These are phyloP conservation scores for Cinnamomum micranthum DNA, from an alignment of 164 flowering plant genomes.

Conservation along the genomic window DNA sequence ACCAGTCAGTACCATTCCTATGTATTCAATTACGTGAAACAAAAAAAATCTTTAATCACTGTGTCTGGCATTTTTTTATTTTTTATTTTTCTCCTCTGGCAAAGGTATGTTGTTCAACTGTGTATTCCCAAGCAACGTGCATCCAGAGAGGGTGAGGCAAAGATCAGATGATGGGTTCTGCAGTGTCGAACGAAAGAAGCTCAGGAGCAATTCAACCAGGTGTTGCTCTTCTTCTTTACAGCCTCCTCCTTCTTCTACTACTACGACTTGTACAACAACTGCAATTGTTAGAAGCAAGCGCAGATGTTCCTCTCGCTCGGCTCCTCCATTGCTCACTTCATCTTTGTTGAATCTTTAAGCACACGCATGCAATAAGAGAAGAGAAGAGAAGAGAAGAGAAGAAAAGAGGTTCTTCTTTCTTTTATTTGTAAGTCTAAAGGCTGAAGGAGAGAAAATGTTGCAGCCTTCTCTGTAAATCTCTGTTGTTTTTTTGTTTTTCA, in stretches of 20 bases:
- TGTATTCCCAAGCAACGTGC: constrained; percentile 62
- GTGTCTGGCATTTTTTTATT: not conserved
- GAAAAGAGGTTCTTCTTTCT: not conserved
- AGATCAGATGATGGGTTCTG: constrained; percentile 26
- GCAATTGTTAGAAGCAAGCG: not conserved
- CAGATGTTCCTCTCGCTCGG: not conserved
- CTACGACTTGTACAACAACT: constrained; percentile 4
- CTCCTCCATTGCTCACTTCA: not conserved
- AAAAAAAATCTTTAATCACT: not conserved
- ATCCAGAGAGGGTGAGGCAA: constrained; percentile 47
- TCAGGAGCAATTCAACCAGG: constrained; percentile 21
- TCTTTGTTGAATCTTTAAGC: not conserved
- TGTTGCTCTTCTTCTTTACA: constrained; percentile 6
- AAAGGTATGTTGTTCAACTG: constrained; percentile 67
- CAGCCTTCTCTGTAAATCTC: not conserved
- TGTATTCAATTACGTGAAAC: not conserved
- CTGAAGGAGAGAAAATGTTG: not conserved
- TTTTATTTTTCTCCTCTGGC: not conserved
- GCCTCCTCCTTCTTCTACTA: not conserved
- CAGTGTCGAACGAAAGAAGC: constrained; percentile 41
- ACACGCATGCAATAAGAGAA: not conserved
- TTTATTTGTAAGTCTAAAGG: not conserved
- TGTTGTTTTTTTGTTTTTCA: not conserved
- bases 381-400: not conserved
- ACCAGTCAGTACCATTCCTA: not conserved